A percentile compares a stretch with the other conserved stretches of the same genome.
Conservation (phyloP, 2,329 filamentous ascomycete species). For the Lasiodiplodia sp. region DNA sequence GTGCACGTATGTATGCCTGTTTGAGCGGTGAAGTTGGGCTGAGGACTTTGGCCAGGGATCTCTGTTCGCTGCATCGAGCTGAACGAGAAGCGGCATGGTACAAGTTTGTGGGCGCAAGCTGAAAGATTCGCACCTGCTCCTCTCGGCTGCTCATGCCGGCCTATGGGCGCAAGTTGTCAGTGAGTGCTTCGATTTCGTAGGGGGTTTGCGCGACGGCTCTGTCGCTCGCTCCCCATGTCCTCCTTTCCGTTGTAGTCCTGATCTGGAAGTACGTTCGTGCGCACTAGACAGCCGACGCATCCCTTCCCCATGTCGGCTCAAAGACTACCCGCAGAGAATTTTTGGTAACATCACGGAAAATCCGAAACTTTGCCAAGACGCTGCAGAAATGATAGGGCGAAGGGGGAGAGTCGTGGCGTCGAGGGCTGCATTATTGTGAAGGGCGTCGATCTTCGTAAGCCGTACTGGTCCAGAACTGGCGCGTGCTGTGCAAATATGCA, state of each 20-base stretch:
- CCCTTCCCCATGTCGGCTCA: background rate
- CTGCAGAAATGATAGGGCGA: background rate
- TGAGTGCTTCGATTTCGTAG: background rate
- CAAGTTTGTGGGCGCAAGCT: background rate
- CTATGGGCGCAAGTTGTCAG: background rate
- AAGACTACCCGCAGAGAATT: background rate
- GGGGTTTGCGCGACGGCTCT: background rate
- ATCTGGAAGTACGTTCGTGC: constrained; percentile 4
- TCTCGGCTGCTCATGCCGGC: background rate
- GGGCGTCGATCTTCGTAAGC: background rate
- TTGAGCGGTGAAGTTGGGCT: background rate
- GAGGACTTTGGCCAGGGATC: background rate
- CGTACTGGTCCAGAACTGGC: background rate
- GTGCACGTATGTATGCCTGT: background rate
- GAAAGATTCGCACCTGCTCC: background rate
- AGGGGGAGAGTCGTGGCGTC: background rate
- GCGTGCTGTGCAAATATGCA: background rate
- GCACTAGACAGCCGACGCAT: background rate
- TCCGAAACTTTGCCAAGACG: constrained; percentile 11
- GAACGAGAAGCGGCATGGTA: background rate
- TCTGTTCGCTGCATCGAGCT: background rate
- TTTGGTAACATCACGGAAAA: background rate
- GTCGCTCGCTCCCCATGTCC: background rate
- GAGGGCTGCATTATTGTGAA: background rate
- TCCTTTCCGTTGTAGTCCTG: background rate